Percentiles rank a stretch among this genome's conserved stretches.
phyloP scores from a whole-genome alignment of 1,139 yeast species.

The Hyphopichia pseudoburtonii region DNA sequence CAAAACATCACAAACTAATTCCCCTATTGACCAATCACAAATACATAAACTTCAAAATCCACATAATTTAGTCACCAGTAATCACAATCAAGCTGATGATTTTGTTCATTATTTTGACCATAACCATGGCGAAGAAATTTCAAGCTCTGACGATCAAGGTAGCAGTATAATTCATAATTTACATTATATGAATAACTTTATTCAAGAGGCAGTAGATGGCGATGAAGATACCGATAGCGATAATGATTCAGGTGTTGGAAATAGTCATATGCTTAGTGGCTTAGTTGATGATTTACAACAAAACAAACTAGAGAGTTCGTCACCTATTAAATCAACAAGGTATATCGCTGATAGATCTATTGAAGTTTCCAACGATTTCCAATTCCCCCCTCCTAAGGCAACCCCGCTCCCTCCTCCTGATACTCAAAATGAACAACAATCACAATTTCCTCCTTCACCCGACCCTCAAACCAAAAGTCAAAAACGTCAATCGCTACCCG shows the following conservation, averaged over 20 bases:
- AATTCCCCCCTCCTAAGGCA: constrained; percentile 21
- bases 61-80: neutral
- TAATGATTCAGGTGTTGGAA: constrained; percentile 11
- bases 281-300: constrained; percentile 21
- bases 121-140: neutral
- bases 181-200: constrained; percentile 26
- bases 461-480: constrained; percentile 26
- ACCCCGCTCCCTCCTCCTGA: neutral
- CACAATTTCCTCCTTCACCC: constrained; percentile 36
- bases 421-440: neutral
- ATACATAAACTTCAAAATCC: neutral
- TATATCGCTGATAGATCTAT: constrained; percentile 17
- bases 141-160: constrained; percentile 5
- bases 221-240: constrained; percentile 19
- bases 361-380: constrained; percentile 23
- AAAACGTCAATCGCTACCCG: constrained; percentile 40
- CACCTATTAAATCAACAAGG: constrained; percentile 23
- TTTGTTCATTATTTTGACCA: neutral
- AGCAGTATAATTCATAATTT: constrained; percentile 18
- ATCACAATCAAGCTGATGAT: constrained; percentile 5
- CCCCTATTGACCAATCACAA: constrained; percentile 1
- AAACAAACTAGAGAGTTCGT: constrained; percentile 17
- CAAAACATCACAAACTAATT: constrained; percentile 6
- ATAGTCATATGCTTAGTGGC: constrained; percentile 16
- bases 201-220: constrained; percentile 12